Conservation (phyloP, 306 rosid genomes). For the Castanea sativa region DNA sequence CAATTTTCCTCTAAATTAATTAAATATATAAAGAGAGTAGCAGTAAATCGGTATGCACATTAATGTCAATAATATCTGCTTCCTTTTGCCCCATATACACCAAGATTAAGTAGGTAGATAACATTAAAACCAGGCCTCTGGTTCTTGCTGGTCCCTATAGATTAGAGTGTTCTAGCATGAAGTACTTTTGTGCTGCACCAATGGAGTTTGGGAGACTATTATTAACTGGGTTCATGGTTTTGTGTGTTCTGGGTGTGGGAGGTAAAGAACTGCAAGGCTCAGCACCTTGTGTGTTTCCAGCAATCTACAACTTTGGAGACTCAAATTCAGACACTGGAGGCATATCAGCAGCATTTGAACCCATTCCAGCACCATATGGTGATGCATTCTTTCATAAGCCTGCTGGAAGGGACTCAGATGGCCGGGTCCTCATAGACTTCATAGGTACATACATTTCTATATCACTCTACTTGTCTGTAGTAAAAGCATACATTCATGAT, state of each 20-base stretch:
- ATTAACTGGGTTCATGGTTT: constrained; percentile 25
- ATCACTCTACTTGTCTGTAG: not conserved
- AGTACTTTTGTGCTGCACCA: not conserved
- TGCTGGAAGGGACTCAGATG: constrained; percentile 76
- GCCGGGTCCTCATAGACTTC: constrained; percentile 85
- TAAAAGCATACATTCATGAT: not conserved
- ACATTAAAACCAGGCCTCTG: not conserved
- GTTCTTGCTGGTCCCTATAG: not conserved
- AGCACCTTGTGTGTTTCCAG: constrained; percentile 65
- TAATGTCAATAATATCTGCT: not conserved
- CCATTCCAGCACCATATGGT: constrained; percentile 71
- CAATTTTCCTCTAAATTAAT: not conserved
- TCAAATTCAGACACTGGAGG: constrained; percentile 97
- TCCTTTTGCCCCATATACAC: not conserved
- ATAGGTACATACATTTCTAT: constrained; percentile 41
- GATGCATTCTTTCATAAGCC: constrained; percentile 65
- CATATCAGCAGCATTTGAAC: constrained; percentile 79
- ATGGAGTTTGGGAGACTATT: constrained; percentile 40
- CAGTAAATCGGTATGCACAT: not conserved
- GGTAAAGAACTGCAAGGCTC: constrained; percentile 21
- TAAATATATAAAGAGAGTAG: not conserved
- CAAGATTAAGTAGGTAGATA: not conserved
- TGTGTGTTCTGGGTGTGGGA: constrained; percentile 24
- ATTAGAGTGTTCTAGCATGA: not conserved
- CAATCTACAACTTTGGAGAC: constrained; percentile 92